A percentile compares a stretch with the other conserved stretches of the same genome.
These are phyloP conservation scores for Pseudocercospora musae DNA, from an alignment of 2,329 filamentous ascomycete genomes.

Conservation along the genomic window DNA sequence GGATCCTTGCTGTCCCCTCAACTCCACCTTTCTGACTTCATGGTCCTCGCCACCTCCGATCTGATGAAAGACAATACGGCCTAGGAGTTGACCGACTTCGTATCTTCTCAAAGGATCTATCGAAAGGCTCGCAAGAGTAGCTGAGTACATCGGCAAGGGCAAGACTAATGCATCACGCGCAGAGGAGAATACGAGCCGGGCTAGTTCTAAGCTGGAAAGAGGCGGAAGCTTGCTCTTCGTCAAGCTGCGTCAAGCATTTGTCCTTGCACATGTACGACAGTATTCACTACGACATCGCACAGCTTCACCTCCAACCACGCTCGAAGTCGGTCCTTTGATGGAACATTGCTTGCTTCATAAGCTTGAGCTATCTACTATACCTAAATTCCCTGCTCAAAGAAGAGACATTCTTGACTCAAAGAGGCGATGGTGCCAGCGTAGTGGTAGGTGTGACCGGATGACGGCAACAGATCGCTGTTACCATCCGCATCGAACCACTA, in stretches of 20 bases:
- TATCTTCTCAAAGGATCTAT: not conserved
- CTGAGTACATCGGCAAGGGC: not conserved
- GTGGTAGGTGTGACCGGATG: not conserved
- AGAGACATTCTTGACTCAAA: not conserved
- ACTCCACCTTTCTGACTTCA: not conserved
- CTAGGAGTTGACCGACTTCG: not conserved
- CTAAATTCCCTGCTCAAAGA: not conserved
- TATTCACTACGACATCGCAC: too few relatives aligned
- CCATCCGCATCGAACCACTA: not conserved
- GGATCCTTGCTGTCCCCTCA: not conserved
- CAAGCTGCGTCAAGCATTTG: conserved; percentile 1
- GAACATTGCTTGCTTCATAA: not conserved
- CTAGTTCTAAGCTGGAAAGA: not conserved
- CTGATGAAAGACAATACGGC: not conserved
- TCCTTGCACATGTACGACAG: conserved; percentile 1
- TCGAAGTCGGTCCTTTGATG: not conserved
- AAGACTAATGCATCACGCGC: not conserved
- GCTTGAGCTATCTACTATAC: not conserved
- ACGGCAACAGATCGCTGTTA: not conserved
- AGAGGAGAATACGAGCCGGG: not conserved
- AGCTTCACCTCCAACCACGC: not conserved
- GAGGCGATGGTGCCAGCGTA: not conserved
- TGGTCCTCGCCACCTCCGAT: not conserved
- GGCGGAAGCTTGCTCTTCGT: not conserved
- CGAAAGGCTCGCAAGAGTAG: not conserved